phyloP scores from a whole-genome alignment of 2,329 filamentous ascomycete species.

The Plectosphaerella cucumerina region DNA sequence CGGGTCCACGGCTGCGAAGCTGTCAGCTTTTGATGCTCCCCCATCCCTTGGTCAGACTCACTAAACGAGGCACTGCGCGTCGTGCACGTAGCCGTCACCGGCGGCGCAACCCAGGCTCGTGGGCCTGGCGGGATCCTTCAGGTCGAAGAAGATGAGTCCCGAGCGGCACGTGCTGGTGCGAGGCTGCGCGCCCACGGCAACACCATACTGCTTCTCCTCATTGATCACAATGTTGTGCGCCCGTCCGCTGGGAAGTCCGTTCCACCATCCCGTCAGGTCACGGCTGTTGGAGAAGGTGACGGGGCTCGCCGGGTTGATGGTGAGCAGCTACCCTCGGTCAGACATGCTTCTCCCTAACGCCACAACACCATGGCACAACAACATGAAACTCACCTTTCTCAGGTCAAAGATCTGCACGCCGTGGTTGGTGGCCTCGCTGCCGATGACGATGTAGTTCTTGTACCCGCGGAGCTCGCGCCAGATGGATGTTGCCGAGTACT shows the following conservation, averaged over 20 bases:
- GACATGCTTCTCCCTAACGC: conserved; percentile 40
- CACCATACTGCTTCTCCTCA: conserved; percentile 41
- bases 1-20: conserved; percentile 31
- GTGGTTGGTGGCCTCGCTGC: conserved; percentile 39
- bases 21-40: no score
- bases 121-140: conserved; percentile 49
- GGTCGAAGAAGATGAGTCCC: conserved; percentile 55
- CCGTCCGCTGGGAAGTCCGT: conserved; percentile 17
- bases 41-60: not conserved
- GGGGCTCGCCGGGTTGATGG: conserved; percentile 34
- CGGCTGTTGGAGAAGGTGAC: conserved; percentile 21
- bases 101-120: conserved; percentile 48
- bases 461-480: conserved; percentile 31
- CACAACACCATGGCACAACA: not conserved
- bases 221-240: conserved; percentile 47
- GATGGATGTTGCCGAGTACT: conserved; percentile 11
- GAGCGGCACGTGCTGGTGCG: conserved; percentile 35
- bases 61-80: conserved; percentile 7
- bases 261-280: conserved; percentile 27
- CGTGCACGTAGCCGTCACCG: conserved; percentile 39
- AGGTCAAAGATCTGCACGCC: conserved; percentile 60
- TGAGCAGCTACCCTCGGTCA: conserved; percentile 50
- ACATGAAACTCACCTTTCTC: conserved; percentile 33
- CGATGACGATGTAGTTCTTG: conserved; percentile 32
- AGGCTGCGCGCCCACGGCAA: conserved; percentile 39